These are phyloP conservation scores for Meredithiella fracta DNA, from an alignment of 2,329 filamentous ascomycete species.

Conservation along the genomic window DNA sequence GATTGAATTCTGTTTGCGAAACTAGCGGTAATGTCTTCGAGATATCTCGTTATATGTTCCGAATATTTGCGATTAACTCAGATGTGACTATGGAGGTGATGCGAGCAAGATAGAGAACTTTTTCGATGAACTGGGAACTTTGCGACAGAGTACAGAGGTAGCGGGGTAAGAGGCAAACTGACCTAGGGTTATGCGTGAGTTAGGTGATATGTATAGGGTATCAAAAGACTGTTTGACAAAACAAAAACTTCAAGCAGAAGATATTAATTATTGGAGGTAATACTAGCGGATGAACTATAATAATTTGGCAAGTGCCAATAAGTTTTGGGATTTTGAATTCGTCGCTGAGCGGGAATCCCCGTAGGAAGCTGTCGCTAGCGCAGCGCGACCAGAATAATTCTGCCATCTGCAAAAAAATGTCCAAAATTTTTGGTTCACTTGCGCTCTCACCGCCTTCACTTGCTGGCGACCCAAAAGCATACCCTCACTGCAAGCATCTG, in stretches of 20 bases:
- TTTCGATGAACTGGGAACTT: slow-evolving; percentile 4
- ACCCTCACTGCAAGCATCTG: not conserved
- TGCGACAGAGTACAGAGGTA: slow-evolving; percentile 12
- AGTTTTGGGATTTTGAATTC: not conserved
- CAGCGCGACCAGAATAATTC: slow-evolving; percentile 13
- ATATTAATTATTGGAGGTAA: too few relatives aligned
- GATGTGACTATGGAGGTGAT: not conserved
- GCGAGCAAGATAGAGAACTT: slow-evolving; percentile 6
- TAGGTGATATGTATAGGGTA: not conserved
- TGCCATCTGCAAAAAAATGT: slow-evolving; percentile 12
- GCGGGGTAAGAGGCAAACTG: slow-evolving; percentile 12
- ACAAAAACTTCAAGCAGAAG: not conserved
- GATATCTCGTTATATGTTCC: not conserved
- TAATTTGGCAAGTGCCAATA: not conserved
- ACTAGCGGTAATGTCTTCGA: too few relatives aligned
- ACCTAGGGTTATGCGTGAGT: not conserved
- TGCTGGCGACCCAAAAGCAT: not conserved
- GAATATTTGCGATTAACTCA: not conserved
- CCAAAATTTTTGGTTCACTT: slow-evolving; percentile 15
- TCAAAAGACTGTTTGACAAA: not conserved
- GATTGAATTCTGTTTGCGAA: not conserved
- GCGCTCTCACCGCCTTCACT: slow-evolving; percentile 13
- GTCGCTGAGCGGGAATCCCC: not conserved
- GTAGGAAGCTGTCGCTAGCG: slow-evolving; percentile 9
- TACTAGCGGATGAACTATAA: not conserved